These are phyloP conservation scores for Sclerotiophoma versabilis DNA, from an alignment of 2,329 filamentous ascomycete species.

Conservation along the genomic window DNA sequence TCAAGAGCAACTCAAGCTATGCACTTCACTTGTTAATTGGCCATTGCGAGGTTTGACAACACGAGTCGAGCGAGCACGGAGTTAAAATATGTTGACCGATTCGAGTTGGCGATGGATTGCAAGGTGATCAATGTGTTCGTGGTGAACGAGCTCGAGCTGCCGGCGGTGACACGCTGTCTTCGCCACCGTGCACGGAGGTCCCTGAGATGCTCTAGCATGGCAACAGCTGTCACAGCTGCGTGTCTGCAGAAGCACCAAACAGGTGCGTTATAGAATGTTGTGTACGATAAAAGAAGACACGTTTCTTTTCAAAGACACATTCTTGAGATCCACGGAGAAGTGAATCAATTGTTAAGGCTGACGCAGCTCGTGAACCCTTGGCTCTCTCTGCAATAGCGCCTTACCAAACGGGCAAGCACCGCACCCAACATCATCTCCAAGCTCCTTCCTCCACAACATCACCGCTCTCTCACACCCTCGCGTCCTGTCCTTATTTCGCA, in stretches of 20 bases:
- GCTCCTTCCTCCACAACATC: slow-evolving; percentile 31
- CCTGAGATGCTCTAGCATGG: slow-evolving; percentile 12
- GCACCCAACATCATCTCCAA: slow-evolving; percentile 33
- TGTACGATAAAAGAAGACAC: background rate
- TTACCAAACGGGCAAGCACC: slow-evolving; percentile 30
- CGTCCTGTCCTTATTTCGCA: background rate
- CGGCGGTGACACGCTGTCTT: slow-evolving; percentile 19
- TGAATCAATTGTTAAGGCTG: slow-evolving; percentile 1
- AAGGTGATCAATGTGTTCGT: slow-evolving; percentile 17
- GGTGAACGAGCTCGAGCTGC: slow-evolving; percentile 23
- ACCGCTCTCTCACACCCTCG: slow-evolving; percentile 17
- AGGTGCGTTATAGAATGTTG: background rate
- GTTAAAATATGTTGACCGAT: slow-evolving; percentile 1
- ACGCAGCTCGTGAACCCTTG: slow-evolving; percentile 24
- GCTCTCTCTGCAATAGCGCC: slow-evolving; percentile 22
- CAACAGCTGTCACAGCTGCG: background rate
- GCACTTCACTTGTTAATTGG: background rate
- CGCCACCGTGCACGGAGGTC: slow-evolving; percentile 25
- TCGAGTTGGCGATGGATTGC: slow-evolving; percentile 16
- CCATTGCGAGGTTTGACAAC: background rate
- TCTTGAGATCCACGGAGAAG: background rate
- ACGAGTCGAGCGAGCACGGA: slow-evolving; percentile 7
- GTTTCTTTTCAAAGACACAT: background rate
- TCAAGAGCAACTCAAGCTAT: background rate
- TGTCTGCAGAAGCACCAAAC: background rate